phyloP scores from a whole-genome alignment of 805 yeast species.

The Pichia thaimueangensis region DNA sequence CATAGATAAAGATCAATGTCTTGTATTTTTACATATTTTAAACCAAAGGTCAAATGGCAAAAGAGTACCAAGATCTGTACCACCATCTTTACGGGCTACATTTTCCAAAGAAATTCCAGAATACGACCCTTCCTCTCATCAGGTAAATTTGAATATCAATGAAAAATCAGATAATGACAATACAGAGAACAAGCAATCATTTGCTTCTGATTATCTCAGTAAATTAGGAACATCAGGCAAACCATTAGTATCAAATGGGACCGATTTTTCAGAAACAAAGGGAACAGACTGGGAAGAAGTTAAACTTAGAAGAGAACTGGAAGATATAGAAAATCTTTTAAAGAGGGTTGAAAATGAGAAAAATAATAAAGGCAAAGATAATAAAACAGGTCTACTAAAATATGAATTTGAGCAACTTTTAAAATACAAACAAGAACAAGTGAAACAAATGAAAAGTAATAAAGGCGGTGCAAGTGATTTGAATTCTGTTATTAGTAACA shows the following conservation, averaged over 20 bases:
- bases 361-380: slow-evolving; percentile 28
- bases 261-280: slow-evolving; percentile 64
- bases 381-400: slow-evolving; percentile 29
- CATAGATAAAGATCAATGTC: slow-evolving; percentile 87
- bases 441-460: slow-evolving; percentile 33
- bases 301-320: slow-evolving; percentile 69
- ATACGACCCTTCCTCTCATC: slow-evolving; percentile 55
- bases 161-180: slow-evolving; percentile 10
- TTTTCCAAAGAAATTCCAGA: slow-evolving; percentile 80
- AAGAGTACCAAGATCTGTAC: slow-evolving; percentile 90
- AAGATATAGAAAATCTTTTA: slow-evolving; percentile 65
- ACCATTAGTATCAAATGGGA: slow-evolving; percentile 35
- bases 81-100: slow-evolving; percentile 84
- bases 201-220: slow-evolving; percentile 49
- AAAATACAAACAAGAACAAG: slow-evolving; percentile 64
- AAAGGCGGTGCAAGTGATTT: slow-evolving; percentile 29
- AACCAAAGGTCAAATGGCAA: slow-evolving; percentile 78
- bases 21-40: slow-evolving; percentile 83
- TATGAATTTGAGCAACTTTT: slow-evolving; percentile 78
- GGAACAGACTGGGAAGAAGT: slow-evolving; percentile 95
- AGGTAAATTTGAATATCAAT: slow-evolving; percentile 33
- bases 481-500: slow-evolving; percentile 51
- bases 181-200: slow-evolving; percentile 30
- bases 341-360: slow-evolving; percentile 48
- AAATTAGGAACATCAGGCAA: slow-evolving; percentile 45